Evolutionary conservation across 306 rosid genomes (phyloP).

Genomic region (Ammopiptanthus mongolicus): DNA sequence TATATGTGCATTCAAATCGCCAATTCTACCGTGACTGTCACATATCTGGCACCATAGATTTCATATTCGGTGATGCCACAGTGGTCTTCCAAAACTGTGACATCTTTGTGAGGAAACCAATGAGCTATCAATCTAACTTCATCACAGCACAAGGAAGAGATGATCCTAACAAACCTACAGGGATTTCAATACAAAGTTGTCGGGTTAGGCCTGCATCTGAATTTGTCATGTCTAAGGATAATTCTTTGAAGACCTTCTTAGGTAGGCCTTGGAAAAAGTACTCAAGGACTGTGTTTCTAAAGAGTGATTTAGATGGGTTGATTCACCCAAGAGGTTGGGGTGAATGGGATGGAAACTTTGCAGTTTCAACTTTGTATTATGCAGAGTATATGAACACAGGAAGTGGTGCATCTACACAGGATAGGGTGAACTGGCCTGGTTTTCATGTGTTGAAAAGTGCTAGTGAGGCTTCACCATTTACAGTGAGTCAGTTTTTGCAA

Average conservation of each 20-base stretch:
- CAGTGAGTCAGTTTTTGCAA: constrained; percentile 35
- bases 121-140: constrained; percentile 45
- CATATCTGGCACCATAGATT: constrained; percentile 52
- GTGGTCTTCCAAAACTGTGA: constrained; percentile 56
- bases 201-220: constrained; percentile 28
- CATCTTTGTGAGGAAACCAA: constrained; percentile 50
- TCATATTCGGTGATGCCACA: constrained; percentile 53
- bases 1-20: constrained; percentile 47
- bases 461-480: constrained; percentile 35
- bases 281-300: constrained; percentile 53
- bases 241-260: constrained; percentile 29
- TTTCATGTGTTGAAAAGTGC: constrained; percentile 47
- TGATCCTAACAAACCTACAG: constrained; percentile 30
- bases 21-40: constrained; percentile 65
- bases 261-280: constrained; percentile 73
- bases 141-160: constrained; percentile 63
- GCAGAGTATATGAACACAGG: constrained; percentile 65
- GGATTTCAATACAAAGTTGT: constrained; percentile 36
- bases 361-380: constrained; percentile 48
- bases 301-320: constrained; percentile 49
- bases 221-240: neutral
- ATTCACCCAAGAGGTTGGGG: constrained; percentile 58
- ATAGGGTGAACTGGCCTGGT: constrained; percentile 67
- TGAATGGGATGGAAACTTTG: constrained; percentile 51
- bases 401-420: constrained; percentile 35